Conservation (phyloP, 2,329 filamentous ascomycete genomes). For the Microdochium paspali region DNA sequence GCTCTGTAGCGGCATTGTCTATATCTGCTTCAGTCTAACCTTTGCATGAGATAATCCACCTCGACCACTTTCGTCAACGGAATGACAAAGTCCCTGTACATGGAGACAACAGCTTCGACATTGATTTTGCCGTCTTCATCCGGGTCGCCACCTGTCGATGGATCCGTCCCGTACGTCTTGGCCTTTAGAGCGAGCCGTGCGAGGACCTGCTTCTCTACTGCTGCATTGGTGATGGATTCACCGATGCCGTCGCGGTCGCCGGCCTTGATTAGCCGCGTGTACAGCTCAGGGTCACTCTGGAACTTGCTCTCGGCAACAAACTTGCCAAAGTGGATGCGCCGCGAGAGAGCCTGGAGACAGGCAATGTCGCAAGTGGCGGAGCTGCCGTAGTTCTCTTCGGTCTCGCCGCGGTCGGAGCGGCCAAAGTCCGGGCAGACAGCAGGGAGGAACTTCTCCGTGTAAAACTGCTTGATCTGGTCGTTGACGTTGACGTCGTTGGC, state of each 20-base stretch:
- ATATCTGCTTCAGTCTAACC: conserved; percentile 44
- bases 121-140: conserved; percentile 72
- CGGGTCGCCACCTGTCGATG: conserved; percentile 48
- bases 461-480: conserved; percentile 73
- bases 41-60: conserved; percentile 96
- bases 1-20: no score
- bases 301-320: conserved; percentile 98
- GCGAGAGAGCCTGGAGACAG: conserved; percentile 80
- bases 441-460: conserved; percentile 76
- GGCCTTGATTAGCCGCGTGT: conserved; percentile 72
- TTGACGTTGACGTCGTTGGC: conserved; percentile 88
- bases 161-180: conserved; percentile 87
- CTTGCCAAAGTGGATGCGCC: conserved; percentile 94
- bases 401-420: conserved; percentile 72
- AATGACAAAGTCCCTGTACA: conserved; percentile 91
- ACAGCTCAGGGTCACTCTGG: conserved; percentile 68
- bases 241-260: conserved; percentile 75
- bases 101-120: conserved; percentile 78
- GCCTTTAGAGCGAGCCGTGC: conserved; percentile 82
- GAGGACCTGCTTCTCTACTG: conserved; percentile 85
- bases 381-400: conserved; percentile 91
- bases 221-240: conserved; percentile 79
- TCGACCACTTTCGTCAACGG: conserved; percentile 97
- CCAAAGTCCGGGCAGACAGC: conserved; percentile 70
- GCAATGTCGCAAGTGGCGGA: conserved; percentile 84